These are phyloP conservation scores for Daphne laureola DNA, from an alignment of 441 rosid species.

Conservation along the genomic window DNA sequence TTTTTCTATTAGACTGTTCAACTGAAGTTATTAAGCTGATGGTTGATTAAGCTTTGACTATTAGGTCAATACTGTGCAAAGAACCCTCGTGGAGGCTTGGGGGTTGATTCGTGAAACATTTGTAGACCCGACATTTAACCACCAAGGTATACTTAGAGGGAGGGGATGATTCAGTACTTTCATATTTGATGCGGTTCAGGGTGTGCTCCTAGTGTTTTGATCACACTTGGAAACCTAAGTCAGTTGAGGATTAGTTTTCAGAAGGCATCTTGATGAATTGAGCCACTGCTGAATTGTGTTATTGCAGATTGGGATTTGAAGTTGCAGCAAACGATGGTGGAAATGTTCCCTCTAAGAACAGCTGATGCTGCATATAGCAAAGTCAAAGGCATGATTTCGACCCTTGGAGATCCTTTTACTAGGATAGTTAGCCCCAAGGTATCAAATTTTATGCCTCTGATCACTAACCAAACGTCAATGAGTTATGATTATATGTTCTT, in stretches of 20 bases:
- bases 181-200: too few relatives aligned
- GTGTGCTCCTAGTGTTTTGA: too few relatives aligned
- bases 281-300: neutral
- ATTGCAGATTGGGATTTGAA: constrained; percentile 80
- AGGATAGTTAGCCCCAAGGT: constrained; percentile 91
- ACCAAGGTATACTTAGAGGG: constrained; percentile 48
- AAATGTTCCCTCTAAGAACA: constrained; percentile 78
- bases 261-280: constrained; percentile 5
- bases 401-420: constrained; percentile 92
- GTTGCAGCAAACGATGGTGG: constrained; percentile 88
- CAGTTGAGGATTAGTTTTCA: neutral
- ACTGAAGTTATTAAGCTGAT: neutral
- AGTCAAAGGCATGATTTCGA: constrained; percentile 77
- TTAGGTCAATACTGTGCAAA: constrained; percentile 81
- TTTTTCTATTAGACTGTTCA: neutral
- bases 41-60: constrained; percentile 3
- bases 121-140: constrained; percentile 77
- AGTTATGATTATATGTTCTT: neutral
- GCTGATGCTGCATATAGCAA: constrained; percentile 78
- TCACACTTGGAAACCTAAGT: too few relatives aligned
- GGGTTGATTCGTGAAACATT: constrained; percentile 88
- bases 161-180: too few relatives aligned
- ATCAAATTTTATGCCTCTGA: neutral
- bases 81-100: constrained; percentile 93
- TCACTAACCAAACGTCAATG: too few relatives aligned